These are phyloP conservation scores for Aspergillus unguis DNA, from an alignment of 2,329 filamentous ascomycete genomes.

Conservation along the genomic window DNA sequence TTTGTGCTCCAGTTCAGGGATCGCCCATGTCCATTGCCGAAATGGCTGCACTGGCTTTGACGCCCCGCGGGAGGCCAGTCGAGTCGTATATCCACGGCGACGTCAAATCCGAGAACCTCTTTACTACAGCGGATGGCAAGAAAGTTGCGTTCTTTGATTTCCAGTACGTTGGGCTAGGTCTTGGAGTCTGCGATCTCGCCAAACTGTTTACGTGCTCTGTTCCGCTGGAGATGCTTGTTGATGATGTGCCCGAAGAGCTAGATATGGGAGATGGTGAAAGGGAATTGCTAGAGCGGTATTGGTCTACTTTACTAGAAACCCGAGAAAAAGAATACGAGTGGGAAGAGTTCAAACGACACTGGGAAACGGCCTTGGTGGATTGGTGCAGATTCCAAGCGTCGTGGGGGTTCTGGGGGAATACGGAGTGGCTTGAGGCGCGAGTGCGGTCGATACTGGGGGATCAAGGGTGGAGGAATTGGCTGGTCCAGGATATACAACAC, in stretches of 20 bases:
- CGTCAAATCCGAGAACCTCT: conserved; percentile 67
- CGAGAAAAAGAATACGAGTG: conserved; percentile 47
- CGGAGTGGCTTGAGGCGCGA: conserved; percentile 55
- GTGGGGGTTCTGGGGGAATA: conserved; percentile 62
- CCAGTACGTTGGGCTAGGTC: conserved; percentile 63
- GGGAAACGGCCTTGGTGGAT: conserved; percentile 65
- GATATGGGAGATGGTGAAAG: conserved; percentile 52
- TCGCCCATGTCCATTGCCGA: conserved; percentile 46
- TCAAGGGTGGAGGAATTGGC: conserved; percentile 46
- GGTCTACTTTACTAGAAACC: conserved; percentile 11
- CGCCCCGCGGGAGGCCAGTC: conserved; percentile 43
- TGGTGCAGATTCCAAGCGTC: conserved; percentile 63
- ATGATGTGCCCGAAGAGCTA: conserved; percentile 38
- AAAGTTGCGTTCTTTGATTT: conserved; percentile 66
- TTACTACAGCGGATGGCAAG: conserved; percentile 51
- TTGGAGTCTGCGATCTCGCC: conserved; percentile 64
- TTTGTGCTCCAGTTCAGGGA: conserved; percentile 42
- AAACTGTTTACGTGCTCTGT: conserved; percentile 67
- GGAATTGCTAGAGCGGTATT: conserved; percentile 52
- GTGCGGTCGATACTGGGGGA: conserved; percentile 51
- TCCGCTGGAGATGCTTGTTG: conserved; percentile 52
- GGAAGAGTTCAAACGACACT: conserved; percentile 56
- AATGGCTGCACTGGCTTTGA: conserved; percentile 51
- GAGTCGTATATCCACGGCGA: conserved; percentile 66
- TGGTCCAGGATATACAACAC: conserved; percentile 21